Evolutionary conservation across 495 filamentous ascomycete species (phyloP), one percentile per base, ranked within the genome.

Genomic region (Annulohypoxylon moriforme): DNA sequence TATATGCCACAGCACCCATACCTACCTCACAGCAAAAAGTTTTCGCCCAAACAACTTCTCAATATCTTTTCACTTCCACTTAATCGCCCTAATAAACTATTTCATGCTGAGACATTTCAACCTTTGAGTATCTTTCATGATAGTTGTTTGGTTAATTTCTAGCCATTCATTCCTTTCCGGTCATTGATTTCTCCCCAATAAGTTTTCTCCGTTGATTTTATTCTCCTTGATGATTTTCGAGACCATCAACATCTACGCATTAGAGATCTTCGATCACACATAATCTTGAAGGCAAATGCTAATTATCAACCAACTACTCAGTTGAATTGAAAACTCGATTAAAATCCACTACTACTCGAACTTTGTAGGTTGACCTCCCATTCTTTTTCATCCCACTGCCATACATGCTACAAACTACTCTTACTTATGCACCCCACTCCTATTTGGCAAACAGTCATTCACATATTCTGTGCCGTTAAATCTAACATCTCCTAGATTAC

Each of bases 401-500:
- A 44, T 44, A 8, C 13, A 18, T 8, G 0, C 6, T 14, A 9
- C 13, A 18, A n/a, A 20, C 25, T 76, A 73, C 69, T n/a, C 60
- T 78, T 29, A 22, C 60, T 44, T 53, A 64, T 64, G 56, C 58
- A 69, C 52, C 55, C 20, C 55, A 64, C 68, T 59, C 53, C 73
- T 68, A 44, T 60, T 60, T 34, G 5, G 36, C 10, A n/a, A 40
- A n/a, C 24, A 9, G 7, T 24, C 16, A 14, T 42, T 10, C 7
- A 53, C 16, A 27, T 55, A 14, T n/a, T n/a, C 24, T 7, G 22
- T 3, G 7, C 33, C 14, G 27, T 44, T 13, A 3, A 6, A 29
- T 72, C 67, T 73, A 68, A 69, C 69, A 69, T 25, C 14, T 47
- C 25, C 40, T 56, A 68, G 75, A 44, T 68, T 59, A 68, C 36